These are phyloP conservation scores for Ustilaginoidea virens DNA, from an alignment of 2,329 filamentous ascomycete species.

Conservation along the genomic window DNA sequence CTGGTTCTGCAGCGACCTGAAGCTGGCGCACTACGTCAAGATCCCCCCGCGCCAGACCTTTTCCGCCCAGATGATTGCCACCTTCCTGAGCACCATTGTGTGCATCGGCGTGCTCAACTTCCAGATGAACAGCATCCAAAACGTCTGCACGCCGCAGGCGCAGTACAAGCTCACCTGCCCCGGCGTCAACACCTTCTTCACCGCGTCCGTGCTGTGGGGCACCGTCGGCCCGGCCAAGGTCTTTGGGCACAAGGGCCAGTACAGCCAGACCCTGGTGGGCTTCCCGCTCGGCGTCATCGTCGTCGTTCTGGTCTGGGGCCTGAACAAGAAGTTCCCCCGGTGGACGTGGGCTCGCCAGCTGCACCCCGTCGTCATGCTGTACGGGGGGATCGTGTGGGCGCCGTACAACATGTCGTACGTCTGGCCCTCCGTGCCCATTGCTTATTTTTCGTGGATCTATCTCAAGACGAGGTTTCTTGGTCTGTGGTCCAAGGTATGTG, in stretches of 20 bases:
- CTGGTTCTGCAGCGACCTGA: slow-evolving; percentile 31
- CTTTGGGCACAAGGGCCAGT: slow-evolving; percentile 31
- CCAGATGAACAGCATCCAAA: slow-evolving; percentile 31
- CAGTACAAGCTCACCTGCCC: slow-evolving; percentile 35
- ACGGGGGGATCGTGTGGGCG: slow-evolving; percentile 29
- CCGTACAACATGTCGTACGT: slow-evolving; percentile 37
- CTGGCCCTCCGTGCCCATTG: slow-evolving; percentile 35
- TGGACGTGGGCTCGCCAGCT: slow-evolving; percentile 27
- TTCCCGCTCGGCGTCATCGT: slow-evolving; percentile 33
- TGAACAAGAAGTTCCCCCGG: slow-evolving; percentile 24
- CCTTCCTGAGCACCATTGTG: slow-evolving; percentile 35
- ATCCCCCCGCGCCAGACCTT: slow-evolving; percentile 46
- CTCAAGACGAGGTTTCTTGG: slow-evolving; percentile 31
- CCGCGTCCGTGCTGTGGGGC: slow-evolving; percentile 38
- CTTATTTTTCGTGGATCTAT: slow-evolving; percentile 36
- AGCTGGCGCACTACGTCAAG: slow-evolving; percentile 41
- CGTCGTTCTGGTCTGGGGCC: slow-evolving; percentile 24
- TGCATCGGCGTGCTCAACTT: slow-evolving; percentile 33
- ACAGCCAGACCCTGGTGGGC: slow-evolving; percentile 30
- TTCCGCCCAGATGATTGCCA: slow-evolving; percentile 41
- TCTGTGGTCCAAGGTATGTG: slow-evolving; percentile 34
- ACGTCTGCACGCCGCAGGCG: slow-evolving; percentile 32
- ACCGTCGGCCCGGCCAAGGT: slow-evolving; percentile 35
- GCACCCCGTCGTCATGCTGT: slow-evolving; percentile 32
- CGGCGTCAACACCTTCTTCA: slow-evolving; percentile 39